phyloP scores from a whole-genome alignment of 345 rosid species.

The Geranium brycei region DNA sequence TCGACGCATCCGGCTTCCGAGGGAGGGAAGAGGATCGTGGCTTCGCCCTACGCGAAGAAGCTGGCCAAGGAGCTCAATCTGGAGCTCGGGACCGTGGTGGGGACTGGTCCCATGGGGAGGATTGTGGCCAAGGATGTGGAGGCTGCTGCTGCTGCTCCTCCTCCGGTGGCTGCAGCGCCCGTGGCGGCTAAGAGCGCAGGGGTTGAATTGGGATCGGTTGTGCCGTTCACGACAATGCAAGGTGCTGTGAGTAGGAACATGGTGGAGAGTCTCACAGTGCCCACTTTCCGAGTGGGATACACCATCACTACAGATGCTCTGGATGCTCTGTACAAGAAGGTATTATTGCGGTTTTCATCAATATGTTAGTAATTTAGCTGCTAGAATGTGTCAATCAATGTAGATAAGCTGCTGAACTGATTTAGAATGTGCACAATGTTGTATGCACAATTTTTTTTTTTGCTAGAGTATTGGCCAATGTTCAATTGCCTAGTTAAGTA shows the following conservation, averaged over 20 bases:
- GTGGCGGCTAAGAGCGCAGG: constrained; percentile 6
- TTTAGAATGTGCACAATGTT: too few relatives aligned
- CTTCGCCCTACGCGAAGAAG: constrained; percentile 83
- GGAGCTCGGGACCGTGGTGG: constrained; percentile 46
- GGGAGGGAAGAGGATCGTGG: constrained; percentile 78
- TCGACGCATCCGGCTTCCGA: constrained; percentile 68
- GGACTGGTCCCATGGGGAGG: constrained; percentile 87
- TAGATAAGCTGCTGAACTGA: too few relatives aligned
- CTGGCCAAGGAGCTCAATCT: constrained; percentile 75
- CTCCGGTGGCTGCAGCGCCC: constrained; percentile 11
- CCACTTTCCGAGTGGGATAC: constrained; percentile 85
- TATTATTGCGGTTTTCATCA: constrained; percentile 5
- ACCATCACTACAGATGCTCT: constrained; percentile 67
- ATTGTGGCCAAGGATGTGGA: constrained; percentile 95
- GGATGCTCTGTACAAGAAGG: constrained; percentile 88
- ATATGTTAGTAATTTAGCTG: too few relatives aligned
- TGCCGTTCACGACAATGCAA: constrained; percentile 88
- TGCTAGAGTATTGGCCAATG: too few relatives aligned
- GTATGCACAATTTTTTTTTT: too few relatives aligned
- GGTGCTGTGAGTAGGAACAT: constrained; percentile 72
- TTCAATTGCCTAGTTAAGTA: too few relatives aligned
- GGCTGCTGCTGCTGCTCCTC: constrained; percentile 31
- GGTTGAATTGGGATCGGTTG: constrained; percentile 42
- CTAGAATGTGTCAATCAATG: too few relatives aligned
- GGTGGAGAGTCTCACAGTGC: constrained; percentile 76